Base-by-base conservation (phyloP, 2,329 filamentous ascomycete genomes). In the Drechslera avenae region DNA sequence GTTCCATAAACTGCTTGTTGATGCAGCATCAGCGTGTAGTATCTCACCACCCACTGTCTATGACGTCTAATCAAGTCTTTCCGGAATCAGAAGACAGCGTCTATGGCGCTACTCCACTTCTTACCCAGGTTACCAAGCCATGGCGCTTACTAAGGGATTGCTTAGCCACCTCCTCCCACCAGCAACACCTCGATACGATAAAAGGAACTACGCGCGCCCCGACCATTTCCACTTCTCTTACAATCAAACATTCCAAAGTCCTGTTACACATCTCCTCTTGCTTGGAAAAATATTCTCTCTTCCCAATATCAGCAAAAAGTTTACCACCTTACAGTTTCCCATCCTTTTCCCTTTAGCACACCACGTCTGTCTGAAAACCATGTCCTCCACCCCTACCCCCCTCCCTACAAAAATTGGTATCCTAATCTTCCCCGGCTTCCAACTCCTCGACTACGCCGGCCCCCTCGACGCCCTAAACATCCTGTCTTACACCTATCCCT, bases 401-500 rank as follows among this genome's bases (percentile, higher is more conserved):
- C 56, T 57, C 21, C 69, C 71, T n/a, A 62, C 51, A 10, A 64
- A 69, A 26, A 65, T 71, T 39, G 69, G 56, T 34, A 41, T 71
- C 21, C 7, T 76, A 42, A 64, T 76, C 55, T 67, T 75, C 61
- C 62, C 62, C 36, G 73, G 73, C 50, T 75, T 72, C 63, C 72
- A 71, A 58, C 64, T 68, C 52, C 71, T 71, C 53, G 69, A 75
- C 55, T 58, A 69, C 39, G 65, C 63, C 45, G 80, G 79, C 4
- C 79, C 79, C 5, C 64, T 82, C 12, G 77, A 81, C 52, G 73
- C 75, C 55, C 68, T 82, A 18, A 78, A 69, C 54, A 60, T 68
- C 16, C 69, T 75, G 50, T 65, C 69, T n/a, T 56, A 51, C 31
- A 49, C 26, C 3, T 49, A 60, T 26, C 41, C 62, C 5, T 54